phyloP scores from a whole-genome alignment of 2,329 filamentous ascomycete species.

The Pezicula neosporulosa region DNA sequence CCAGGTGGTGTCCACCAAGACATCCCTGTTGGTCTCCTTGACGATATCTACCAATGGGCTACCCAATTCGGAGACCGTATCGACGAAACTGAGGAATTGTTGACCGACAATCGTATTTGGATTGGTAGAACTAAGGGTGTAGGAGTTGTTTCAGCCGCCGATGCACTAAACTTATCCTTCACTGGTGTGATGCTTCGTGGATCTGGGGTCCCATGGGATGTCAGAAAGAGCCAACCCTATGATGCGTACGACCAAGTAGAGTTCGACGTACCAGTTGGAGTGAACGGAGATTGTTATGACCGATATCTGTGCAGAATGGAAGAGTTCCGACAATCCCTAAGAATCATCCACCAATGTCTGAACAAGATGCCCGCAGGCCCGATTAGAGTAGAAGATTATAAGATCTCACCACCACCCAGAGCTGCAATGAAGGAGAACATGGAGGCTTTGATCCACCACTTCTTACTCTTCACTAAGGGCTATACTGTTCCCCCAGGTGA shows the following conservation, averaged over 20 bases:
- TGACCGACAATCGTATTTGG: constrained; percentile 99
- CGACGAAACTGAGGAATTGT: constrained; percentile 96
- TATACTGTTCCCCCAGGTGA: constrained; percentile 96
- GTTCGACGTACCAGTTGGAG: constrained; percentile 94
- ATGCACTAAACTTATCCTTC: constrained; percentile 97
- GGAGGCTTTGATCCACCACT: constrained; percentile 99
- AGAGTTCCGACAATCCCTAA: constrained; percentile 96
- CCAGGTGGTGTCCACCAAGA: constrained; percentile 97
- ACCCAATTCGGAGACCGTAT: constrained; percentile 98
- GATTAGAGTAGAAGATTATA: constrained; percentile 96
- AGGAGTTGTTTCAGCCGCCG: constrained; percentile 84
- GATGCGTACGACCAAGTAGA: constrained; percentile 98
- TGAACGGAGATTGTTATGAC: constrained; percentile 98
- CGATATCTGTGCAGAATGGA: constrained; percentile 99
- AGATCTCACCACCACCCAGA: constrained; percentile 92
- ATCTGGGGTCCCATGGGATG: constrained; percentile 92
- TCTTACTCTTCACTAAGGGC: constrained; percentile 97
- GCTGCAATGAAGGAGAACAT: constrained; percentile 99
- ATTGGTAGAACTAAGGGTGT: constrained; percentile 87
- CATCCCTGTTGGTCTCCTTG: constrained; percentile 86
- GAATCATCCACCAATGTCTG: constrained; percentile 97
- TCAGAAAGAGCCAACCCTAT: constrained; percentile 95
- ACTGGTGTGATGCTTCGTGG: constrained; percentile 97
- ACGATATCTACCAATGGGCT: constrained; percentile 99
- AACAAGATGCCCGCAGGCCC: constrained; percentile 98